phyloP scores from a whole-genome alignment of 768 basidiomycete species.

The Vararia minispora region DNA sequence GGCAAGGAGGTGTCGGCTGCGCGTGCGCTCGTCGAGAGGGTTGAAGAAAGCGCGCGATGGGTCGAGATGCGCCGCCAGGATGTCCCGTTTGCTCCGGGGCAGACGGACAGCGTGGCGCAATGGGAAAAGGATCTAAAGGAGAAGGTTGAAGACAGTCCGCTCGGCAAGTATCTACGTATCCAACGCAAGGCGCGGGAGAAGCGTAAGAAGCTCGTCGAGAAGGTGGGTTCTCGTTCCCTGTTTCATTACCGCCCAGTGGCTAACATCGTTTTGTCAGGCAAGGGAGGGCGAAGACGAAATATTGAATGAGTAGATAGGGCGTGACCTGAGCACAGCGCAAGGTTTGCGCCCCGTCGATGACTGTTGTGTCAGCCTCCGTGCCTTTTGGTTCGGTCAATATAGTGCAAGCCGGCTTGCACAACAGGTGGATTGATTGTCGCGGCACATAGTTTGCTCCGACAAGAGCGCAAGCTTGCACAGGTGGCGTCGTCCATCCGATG shows the following conservation, averaged over 20 bases:
- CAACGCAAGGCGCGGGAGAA: conserved; percentile 75
- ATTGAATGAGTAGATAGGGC: conserved; percentile 31
- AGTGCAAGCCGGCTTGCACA: too few species aligned
- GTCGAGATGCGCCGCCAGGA: conserved; percentile 57
- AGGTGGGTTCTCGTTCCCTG: conserved; percentile 33
- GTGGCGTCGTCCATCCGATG: too few species aligned
- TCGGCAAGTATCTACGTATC: conserved; percentile 73
- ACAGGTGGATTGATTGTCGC: too few species aligned
- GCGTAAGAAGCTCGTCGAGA: conserved; percentile 56
- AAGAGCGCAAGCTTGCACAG: too few species aligned
- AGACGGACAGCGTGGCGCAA: conserved; percentile 51
- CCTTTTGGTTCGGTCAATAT: too few species aligned
- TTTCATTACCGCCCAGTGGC: background rate
- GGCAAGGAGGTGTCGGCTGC: conserved; percentile 51
- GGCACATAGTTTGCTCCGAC: too few species aligned
- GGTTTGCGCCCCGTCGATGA: background rate
- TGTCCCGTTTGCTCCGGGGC: conserved; percentile 68
- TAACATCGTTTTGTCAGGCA: conserved; percentile 33
- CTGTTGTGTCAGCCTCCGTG: too few species aligned
- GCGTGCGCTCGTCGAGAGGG: conserved; percentile 74
- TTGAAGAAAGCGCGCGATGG: conserved; percentile 80
- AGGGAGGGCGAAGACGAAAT: conserved; percentile 62
- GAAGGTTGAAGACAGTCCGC: conserved; percentile 63
- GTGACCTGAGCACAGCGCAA: background rate
- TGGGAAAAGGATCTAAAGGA: conserved; percentile 61